Base-by-base conservation (phyloP, 495 filamentous ascomycete species). In the Aspergillus biplanus region DNA sequence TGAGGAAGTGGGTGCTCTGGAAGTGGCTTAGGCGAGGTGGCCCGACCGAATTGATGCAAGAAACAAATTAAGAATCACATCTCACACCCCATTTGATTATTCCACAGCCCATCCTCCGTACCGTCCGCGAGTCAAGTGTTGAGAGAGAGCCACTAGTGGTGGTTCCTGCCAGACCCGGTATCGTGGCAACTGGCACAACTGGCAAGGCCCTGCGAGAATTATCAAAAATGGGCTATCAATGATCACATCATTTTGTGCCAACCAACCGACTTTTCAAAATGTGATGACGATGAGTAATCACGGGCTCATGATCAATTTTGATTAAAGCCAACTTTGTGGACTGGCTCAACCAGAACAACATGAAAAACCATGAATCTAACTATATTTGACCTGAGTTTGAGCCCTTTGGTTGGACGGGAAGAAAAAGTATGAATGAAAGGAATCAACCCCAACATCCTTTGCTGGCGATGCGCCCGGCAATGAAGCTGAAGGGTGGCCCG, bases 391-490 rank as follows among this genome's bases (percentile, higher is more conserved):
- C 3, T 13, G 13, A 39, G 37, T 39, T 4, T 3, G 15, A 16
- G 5, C 18, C n/a, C 46, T 7, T n/a, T 44, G 58, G 48, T 66
- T 54, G 58, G 58, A 34, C 48, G 48, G 56, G 56, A 58, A 58
- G 33, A 58, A 42, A 46, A 58, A 59, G 55, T 13, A 44, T 34
- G 53, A 37, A 33, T 16, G 37, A 32, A 63, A 47, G 62, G 57
- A 58, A 55, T 46, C 18, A 44, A 44, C 39, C 39, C 8, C 8
- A 11, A 44, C 39, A 44, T 13, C 11, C 11, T 44, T 2, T 12
- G 8, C 27, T 52, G 58, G 53, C 56, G 52, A 62, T 56, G 64
- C 64, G 64, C 64, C 62, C 64, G 64, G 54, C 48, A 47, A 59
- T 49, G 33, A 53, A 53, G 47, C 21, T 2, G 21, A 66, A 59